Evolutionary conservation across 305 asterid genomes (phyloP).

Genomic region (Andrographis paniculata): DNA sequence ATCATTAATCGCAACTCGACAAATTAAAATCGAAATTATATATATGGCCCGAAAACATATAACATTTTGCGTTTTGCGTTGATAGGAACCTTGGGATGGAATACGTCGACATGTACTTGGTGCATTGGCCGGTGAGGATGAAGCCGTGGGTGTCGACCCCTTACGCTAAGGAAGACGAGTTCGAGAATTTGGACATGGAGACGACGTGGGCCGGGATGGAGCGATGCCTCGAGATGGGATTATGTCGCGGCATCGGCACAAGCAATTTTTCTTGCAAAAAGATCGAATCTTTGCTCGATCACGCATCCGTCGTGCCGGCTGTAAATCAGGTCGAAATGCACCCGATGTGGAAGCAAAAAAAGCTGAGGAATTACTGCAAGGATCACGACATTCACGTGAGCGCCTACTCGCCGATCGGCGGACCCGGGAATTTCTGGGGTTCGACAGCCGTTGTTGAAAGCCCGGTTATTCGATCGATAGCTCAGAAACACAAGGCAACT

Average conservation of each 20-base stretch:
- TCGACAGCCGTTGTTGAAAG: slow-evolving; percentile 56
- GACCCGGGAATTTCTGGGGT: slow-evolving; percentile 81
- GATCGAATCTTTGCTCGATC: slow-evolving; percentile 33
- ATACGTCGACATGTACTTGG: slow-evolving; percentile 70
- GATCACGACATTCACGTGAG: slow-evolving; percentile 62
- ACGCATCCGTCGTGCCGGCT: slow-evolving; percentile 52
- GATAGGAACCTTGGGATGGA: slow-evolving; percentile 66
- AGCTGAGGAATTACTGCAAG: slow-evolving; percentile 43
- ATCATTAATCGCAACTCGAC: too few relatives aligned
- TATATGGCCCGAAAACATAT: too few relatives aligned
- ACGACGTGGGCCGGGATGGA: slow-evolving; percentile 80
- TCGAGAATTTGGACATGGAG: slow-evolving; percentile 46
- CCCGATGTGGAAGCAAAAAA: slow-evolving; percentile 83
- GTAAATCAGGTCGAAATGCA: slow-evolving; percentile 90
- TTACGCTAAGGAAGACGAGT: slow-evolving; percentile 60
- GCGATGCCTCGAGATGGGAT: slow-evolving; percentile 58
- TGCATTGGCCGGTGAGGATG: slow-evolving; percentile 84
- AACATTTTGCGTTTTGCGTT: not conserved
- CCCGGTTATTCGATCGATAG: slow-evolving; percentile 52
- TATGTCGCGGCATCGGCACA: slow-evolving; percentile 71
- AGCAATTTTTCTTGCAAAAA: slow-evolving; percentile 74
- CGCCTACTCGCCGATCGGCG: slow-evolving; percentile 81
- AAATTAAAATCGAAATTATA: too few relatives aligned
- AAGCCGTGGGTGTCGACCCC: slow-evolving; percentile 55
- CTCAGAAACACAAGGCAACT: slow-evolving; percentile 48